Percentiles rank a stretch among this genome's conserved stretches.
Evolutionary conservation across 176 grass and related monocot genomes (phyloP).

Genomic region (Echinochloa phyllopogon): DNA sequence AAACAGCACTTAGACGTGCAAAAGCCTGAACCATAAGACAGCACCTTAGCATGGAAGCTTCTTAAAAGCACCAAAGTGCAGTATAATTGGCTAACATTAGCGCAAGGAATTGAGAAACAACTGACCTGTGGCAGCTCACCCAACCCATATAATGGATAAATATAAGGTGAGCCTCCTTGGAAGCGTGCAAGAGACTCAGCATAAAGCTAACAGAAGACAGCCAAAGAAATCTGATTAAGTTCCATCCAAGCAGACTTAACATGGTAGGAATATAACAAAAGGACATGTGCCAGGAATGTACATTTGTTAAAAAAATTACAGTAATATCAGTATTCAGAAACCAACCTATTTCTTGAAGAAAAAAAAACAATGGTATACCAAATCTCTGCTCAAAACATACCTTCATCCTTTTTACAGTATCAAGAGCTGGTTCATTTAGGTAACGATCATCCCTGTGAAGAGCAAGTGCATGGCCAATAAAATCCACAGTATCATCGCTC

Average conservation of each 20-base stretch:
- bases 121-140: constrained; percentile 88
- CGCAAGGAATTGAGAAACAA: constrained; percentile 22
- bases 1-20: constrained; percentile 95
- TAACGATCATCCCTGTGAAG: constrained; percentile 91
- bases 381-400: constrained; percentile 45
- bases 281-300: not conserved
- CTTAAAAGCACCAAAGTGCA: constrained; percentile 15
- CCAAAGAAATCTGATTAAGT: constrained; percentile 31
- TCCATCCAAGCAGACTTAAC: constrained; percentile 4
- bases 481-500: constrained; percentile 86
- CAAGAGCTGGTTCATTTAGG: constrained; percentile 79
- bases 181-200: constrained; percentile 81
- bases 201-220: constrained; percentile 68
- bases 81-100: constrained; percentile 16
- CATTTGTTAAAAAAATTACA: constrained; percentile 1
- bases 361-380: not conserved
- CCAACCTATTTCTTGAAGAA: not conserved
- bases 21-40: constrained; percentile 64
- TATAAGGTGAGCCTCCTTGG: constrained; percentile 94
- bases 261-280: constrained; percentile 13
- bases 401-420: constrained; percentile 97
- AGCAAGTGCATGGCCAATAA: constrained; percentile 86
- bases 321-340: not conserved
- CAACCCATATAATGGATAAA: constrained; percentile 93
- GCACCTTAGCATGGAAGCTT: constrained; percentile 22